These are phyloP conservation scores for Saccharum officinarum DNA, from an alignment of 176 grass and related monocot genomes.

Conservation along the genomic window DNA sequence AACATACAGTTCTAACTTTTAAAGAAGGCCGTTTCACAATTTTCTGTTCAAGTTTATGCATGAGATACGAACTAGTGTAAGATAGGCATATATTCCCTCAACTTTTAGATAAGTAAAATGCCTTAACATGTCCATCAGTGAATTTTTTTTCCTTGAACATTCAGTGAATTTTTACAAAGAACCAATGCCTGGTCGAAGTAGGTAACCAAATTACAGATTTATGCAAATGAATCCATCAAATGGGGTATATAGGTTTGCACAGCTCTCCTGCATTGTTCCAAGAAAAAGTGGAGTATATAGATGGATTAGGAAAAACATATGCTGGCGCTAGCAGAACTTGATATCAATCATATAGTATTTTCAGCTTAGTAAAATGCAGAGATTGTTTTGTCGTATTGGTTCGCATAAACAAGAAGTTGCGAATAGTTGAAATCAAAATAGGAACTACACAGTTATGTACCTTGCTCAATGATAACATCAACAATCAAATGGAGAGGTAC, in stretches of 20 bases:
- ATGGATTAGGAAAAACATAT: neutral
- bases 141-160: neutral
- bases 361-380: neutral
- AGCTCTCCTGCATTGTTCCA: neutral
- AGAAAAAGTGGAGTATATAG: neutral
- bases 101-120: neutral
- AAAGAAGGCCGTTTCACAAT: neutral
- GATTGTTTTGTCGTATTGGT: neutral
- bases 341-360: neutral
- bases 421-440: neutral
- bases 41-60: neutral
- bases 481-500: slow-evolving; percentile 67
- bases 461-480: slow-evolving; percentile 67
- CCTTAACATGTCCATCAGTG: neutral
- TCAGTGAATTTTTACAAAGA: neutral
- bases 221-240: neutral
- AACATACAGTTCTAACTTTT: neutral
- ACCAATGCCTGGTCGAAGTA: neutral
- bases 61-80: neutral
- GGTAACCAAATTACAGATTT: neutral
- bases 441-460: slow-evolving; percentile 17
- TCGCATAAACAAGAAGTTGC: neutral
- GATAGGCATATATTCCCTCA: neutral
- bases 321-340: neutral
- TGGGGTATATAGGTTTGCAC: neutral